Conservation (phyloP, 2,329 filamentous ascomycete species). For the Fusarium keratoplasticum region DNA sequence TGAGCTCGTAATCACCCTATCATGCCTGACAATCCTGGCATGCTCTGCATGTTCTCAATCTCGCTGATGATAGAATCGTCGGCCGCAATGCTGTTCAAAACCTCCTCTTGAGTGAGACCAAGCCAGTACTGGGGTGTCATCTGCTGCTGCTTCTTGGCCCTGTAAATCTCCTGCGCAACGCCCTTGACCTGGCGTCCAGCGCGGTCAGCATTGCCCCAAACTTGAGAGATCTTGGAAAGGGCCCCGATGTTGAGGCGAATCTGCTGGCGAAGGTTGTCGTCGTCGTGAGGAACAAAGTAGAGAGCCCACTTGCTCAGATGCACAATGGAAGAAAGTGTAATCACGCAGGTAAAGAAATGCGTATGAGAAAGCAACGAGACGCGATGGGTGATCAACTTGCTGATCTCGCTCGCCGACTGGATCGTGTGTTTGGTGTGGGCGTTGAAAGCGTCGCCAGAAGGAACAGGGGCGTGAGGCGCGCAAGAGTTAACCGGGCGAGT, state of each 20-base stretch:
- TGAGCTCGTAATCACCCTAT: conserved; percentile 16
- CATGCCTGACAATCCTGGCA: conserved; percentile 30
- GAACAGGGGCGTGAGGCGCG: conserved; percentile 67
- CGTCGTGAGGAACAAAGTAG: conserved; percentile 69
- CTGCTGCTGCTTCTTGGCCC: conserved; percentile 67
- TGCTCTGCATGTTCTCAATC: conserved; percentile 57
- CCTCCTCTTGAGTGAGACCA: conserved; percentile 65
- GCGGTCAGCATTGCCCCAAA: conserved; percentile 78
- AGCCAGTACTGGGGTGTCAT: conserved; percentile 66
- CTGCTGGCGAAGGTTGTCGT: conserved; percentile 77
- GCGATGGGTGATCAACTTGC: conserved; percentile 79
- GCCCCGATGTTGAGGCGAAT: conserved; percentile 84
- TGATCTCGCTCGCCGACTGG: conserved; percentile 81
- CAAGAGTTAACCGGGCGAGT: conserved; percentile 72
- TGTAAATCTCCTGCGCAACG: conserved; percentile 82
- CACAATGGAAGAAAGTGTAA: conserved; percentile 83
- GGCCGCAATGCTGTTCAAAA: conserved; percentile 65
- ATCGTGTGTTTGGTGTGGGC: conserved; percentile 84
- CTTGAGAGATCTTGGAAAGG: conserved; percentile 73
- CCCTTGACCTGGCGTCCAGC: conserved; percentile 80
- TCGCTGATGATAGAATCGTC: conserved; percentile 71
- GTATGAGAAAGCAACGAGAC: conserved; percentile 79
- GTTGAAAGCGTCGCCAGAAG: conserved; percentile 65
- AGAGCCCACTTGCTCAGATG: conserved; percentile 83
- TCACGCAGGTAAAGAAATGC: conserved; percentile 85